Conservation (phyloP, 1,284 basidiomycete genomes). For the Peniophora sp. region DNA sequence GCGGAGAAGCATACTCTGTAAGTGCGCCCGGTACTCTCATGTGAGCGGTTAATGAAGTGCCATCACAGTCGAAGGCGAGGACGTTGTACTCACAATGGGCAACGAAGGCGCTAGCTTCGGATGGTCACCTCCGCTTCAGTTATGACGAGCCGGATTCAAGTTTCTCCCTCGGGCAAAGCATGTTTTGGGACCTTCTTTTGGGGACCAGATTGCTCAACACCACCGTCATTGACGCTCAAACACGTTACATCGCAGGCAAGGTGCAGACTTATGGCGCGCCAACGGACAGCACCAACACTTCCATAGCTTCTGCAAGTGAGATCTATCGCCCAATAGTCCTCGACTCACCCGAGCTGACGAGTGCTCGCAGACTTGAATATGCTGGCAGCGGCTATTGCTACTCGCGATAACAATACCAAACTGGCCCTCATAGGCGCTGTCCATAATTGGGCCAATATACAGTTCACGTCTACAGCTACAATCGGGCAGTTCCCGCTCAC, state of each 20-base stretch:
- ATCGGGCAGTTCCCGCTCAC: not conserved
- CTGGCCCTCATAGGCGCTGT: slow-evolving; percentile 21
- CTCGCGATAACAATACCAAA: slow-evolving; percentile 18
- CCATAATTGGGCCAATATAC: too few relatives aligned
- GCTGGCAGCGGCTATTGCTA: slow-evolving; percentile 25
- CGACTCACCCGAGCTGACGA: not conserved
- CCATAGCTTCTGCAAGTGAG: not conserved
- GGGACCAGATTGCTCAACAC: slow-evolving; percentile 18
- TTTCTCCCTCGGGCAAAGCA: not conserved
- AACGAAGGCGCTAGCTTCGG: not conserved
- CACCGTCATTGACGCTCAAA: not conserved
- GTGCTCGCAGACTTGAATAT: slow-evolving; percentile 28
- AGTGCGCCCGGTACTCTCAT: not conserved
- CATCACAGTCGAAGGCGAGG: not conserved
- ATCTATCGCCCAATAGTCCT: not conserved
- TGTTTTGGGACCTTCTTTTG: slow-evolving; percentile 10
- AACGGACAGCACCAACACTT: not conserved
- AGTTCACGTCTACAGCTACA: not conserved
- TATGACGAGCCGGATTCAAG: not conserved
- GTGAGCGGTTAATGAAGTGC: not conserved
- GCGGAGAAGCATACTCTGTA: not conserved
- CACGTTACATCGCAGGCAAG: not conserved
- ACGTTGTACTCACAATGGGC: not conserved
- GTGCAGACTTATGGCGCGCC: not conserved
- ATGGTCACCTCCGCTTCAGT: not conserved